A percentile compares a stretch with the other conserved stretches of the same genome.
Conservation (phyloP, 1,284 basidiomycete species). For the Cystobasidium pallidum region DNA sequence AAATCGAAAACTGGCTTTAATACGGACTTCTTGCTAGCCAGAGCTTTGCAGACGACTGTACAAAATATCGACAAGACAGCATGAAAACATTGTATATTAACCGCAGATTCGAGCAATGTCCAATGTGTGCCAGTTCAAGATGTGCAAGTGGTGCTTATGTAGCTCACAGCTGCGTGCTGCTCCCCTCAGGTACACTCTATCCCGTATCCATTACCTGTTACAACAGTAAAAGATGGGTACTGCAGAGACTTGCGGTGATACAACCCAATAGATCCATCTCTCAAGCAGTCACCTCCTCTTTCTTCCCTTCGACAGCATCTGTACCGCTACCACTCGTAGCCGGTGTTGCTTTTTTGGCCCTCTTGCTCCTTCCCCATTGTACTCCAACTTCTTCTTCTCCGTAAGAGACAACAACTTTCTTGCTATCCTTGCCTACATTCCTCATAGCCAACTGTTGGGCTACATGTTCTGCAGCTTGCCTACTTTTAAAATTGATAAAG, state of each 20-base stretch:
- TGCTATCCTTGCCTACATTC: slow-evolving; percentile 29
- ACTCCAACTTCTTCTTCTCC: slow-evolving; percentile 42
- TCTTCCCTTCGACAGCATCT: background rate
- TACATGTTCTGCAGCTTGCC: slow-evolving; percentile 77
- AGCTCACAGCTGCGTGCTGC: background rate
- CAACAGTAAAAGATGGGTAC: background rate
- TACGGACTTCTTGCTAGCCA: slow-evolving; percentile 35
- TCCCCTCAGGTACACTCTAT: too few relatives aligned
- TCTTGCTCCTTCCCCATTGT: slow-evolving; percentile 45
- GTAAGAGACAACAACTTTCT: slow-evolving; percentile 17
- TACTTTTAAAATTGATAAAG: slow-evolving; percentile 88
- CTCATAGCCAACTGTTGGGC: slow-evolving; percentile 59
- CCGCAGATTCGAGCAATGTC: too few relatives aligned
- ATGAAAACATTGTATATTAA: too few relatives aligned
- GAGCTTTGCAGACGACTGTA: slow-evolving; percentile 39
- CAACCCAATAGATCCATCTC: background rate
- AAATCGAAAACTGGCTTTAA: slow-evolving; percentile 26
- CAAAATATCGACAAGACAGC: background rate
- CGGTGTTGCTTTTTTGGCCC: slow-evolving; percentile 27
- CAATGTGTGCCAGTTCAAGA: too few relatives aligned
- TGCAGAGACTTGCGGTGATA: background rate
- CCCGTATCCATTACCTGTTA: background rate
- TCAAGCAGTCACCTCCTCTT: background rate
- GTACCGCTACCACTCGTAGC: background rate
- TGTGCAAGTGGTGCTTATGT: too few relatives aligned